A percentile compares a stretch with the other conserved stretches of the same genome.
Evolutionary conservation across 495 filamentous ascomycete species (phyloP).

Genomic region (Neurospora discreta): DNA sequence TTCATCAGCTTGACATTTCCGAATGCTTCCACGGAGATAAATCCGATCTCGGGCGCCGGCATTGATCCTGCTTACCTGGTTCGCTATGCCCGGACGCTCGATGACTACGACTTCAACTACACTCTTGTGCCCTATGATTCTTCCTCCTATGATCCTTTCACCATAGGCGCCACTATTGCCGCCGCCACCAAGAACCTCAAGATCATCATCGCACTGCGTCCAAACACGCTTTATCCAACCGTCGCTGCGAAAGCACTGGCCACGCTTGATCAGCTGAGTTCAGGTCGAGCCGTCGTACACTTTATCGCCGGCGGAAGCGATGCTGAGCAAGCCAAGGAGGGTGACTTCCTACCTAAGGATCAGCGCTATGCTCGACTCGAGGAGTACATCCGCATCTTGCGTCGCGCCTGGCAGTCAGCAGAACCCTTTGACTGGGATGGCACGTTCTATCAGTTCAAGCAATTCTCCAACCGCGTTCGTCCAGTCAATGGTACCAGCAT

Average conservation of each 20-base stretch:
- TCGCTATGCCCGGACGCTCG: slow-evolving; percentile 39
- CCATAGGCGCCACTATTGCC: slow-evolving; percentile 39
- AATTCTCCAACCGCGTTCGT: slow-evolving; percentile 38
- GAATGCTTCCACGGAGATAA: slow-evolving; percentile 39
- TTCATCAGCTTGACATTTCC: slow-evolving; percentile 44
- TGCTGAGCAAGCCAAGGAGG: slow-evolving; percentile 40
- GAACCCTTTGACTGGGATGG: slow-evolving; percentile 45
- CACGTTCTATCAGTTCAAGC: slow-evolving; percentile 40
- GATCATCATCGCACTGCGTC: slow-evolving; percentile 45
- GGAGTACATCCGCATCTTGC: slow-evolving; percentile 43
- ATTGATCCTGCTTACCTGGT: slow-evolving; percentile 37
- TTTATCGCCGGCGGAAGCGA: slow-evolving; percentile 46
- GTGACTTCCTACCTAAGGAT: slow-evolving; percentile 43
- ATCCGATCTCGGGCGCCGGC: slow-evolving; percentile 32
- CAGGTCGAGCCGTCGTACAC: slow-evolving; percentile 42
- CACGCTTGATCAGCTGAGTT: slow-evolving; percentile 41
- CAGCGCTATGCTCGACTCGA: slow-evolving; percentile 41
- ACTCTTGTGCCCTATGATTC: slow-evolving; percentile 44
- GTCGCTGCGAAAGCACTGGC: slow-evolving; percentile 46
- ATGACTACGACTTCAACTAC: slow-evolving; percentile 45
- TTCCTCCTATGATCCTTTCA: slow-evolving; percentile 40
- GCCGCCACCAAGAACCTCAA: slow-evolving; percentile 42
- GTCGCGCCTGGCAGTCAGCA: slow-evolving; percentile 38
- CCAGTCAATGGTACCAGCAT: slow-evolving; percentile 35
- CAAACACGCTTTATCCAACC: slow-evolving; percentile 44